Base-by-base conservation (phyloP, 169 alveolate genomes). In the Prorocentrum cordatum region DNA sequence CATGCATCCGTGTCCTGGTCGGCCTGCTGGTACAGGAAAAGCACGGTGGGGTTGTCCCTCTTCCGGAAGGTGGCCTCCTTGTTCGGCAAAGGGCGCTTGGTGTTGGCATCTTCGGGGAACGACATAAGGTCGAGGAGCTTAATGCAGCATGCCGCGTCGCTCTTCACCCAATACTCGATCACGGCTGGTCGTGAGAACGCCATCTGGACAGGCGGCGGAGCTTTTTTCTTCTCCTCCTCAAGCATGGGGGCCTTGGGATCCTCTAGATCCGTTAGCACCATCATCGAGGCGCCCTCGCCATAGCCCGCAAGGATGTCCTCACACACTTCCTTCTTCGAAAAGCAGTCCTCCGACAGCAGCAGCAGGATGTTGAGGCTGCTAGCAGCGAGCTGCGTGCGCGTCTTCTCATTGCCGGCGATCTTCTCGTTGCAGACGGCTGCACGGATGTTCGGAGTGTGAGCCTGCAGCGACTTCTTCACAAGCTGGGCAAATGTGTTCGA, bases 11-110 rank as follows among this genome's bases (percentile, higher is more conserved):
- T 20, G 31, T 82, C 88, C 91, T 90, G 91, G 45, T 90, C 93
- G 29, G 85, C 68, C 47, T 66, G 75, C 83, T 90, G 93, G 93
- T 77, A 90, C 35, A 90, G 38, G 84, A 58, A 70, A 26, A 80
- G 83, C 58, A 90, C 93, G 72, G 79, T 24, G 4, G 93, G 93
- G 38, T 67, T 64, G 38, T 79, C 91, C 10, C 35, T 50, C 80
- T 70, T 62, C 29, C 86, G 92, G 70, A 85, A 85, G 42, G 86
- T 85, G 20, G 61, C 54, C 54, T 42, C 16, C 54, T 42, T 42
- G n/a, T 12, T 42, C 66, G 91, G 80, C 35, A 38, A 12, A 6
- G 91, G 91, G 32, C 91, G 73, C 80, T 82, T 82, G 50, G 91
- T 66, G 26, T 82, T 82, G 59, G 91, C 68, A 62, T 82, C 91